Conservation (phyloP, 306 rosid species). For the Cyclanthera cordifolia region DNA sequence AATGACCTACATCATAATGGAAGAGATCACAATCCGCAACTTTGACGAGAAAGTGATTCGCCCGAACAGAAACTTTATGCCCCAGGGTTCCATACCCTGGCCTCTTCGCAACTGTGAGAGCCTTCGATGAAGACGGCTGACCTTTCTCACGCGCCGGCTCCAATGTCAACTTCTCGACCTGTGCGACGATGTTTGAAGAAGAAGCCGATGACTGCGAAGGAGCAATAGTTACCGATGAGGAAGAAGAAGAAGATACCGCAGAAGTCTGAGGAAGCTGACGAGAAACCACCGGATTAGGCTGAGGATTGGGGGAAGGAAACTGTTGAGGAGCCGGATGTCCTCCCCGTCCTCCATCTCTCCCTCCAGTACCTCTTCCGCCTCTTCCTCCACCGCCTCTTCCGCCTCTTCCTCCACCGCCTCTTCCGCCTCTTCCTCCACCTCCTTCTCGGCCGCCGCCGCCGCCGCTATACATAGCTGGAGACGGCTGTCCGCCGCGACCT, state of each 20-base stretch:
- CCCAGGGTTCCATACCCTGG: constrained; percentile 42
- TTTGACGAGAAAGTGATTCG: constrained; percentile 45
- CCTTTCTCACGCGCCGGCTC: neutral
- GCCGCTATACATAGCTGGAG: neutral
- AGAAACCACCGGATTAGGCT: neutral
- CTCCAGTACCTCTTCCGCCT: constrained; percentile 3
- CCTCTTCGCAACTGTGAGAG: constrained; percentile 11
- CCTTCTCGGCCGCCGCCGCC: neutral
- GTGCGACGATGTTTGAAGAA: neutral
- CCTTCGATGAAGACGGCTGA: constrained; percentile 29
- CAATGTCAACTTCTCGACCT: constrained; percentile 18
- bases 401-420: constrained; percentile 1
- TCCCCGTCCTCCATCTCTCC: constrained; percentile 7
- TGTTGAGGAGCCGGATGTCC: neutral
- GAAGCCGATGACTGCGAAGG: neutral
- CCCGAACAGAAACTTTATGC: constrained; percentile 18
- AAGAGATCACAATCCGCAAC: constrained; percentile 26
- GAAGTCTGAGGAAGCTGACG: neutral
- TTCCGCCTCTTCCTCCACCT: neutral
- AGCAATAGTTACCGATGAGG: neutral
- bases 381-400: neutral
- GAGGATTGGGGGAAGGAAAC: neutral
- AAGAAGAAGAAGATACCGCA: neutral
- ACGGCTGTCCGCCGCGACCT: constrained; percentile 2
- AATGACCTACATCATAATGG: constrained; percentile 26